Evolutionary conservation across 176 grass and related monocot genomes (phyloP), one percentile per base, ranked within the genome.

Genomic region (Lolium perenne): DNA sequence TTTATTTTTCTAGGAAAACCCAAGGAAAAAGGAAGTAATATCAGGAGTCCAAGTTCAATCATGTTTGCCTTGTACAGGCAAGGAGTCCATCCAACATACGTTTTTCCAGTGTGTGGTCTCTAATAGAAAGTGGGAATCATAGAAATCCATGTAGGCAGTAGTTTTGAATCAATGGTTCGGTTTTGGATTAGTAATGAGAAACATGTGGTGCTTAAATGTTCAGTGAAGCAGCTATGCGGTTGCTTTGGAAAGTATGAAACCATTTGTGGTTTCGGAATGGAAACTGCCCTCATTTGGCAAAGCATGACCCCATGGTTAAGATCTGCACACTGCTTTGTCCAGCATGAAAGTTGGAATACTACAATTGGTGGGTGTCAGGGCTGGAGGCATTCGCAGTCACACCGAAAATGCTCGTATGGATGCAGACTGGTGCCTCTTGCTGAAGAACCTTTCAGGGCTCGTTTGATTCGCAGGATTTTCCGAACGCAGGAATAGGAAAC

Each of bases 331-430:
- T 65, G 61, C 25, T 65, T 65, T 65, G 61, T 65, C 61, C 61
- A 65, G 61, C 61, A 65, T 65, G 61, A 65, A 65, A 32, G 29
- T 65, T 65, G 46, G 46, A 22, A 60, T 60, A 21, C 57, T 60
- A 22, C n/a, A 22, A 60, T 10, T 18, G 8, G 57, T 22, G 57
- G 57, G 57, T 60, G 57, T 60, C n/a, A 60, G 57, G 57, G n/a
- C 57, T 60, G 8, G n/a, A 60, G 57, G n/a, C 20, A 21, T 60
- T 60, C 8, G 2, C 57, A 21, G 21, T 60, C 57, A 22, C 57
- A 47, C 46, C n/a, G 57, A n/a, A 60, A 21, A 60, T 60, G 57
- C 57, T 60, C 15, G 3, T 21, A 9, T 60, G 57, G 3, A 17
- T 21, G 57, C 7, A 60, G 20, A 60, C 20, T 22, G 20, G 57